Evolutionary conservation across 441 rosid genomes (phyloP).

Genomic region (Populus hybrid): DNA sequence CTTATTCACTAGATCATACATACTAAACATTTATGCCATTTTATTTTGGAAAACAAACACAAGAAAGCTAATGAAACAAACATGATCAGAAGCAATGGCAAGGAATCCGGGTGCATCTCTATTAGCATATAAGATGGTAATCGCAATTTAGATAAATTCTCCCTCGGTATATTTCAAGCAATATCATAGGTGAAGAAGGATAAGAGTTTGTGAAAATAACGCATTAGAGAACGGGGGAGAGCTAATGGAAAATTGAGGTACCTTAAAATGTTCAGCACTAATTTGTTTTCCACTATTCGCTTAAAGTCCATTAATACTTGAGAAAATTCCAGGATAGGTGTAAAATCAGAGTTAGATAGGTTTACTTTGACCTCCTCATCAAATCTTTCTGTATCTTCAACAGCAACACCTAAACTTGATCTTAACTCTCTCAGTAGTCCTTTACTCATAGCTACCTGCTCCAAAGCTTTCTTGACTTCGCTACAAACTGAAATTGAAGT

Average conservation of each 20-base stretch:
- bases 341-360: conserved; percentile 1
- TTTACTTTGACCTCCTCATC: not conserved
- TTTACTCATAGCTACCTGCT: conserved; percentile 26
- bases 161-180: not conserved
- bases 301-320: conserved; percentile 38
- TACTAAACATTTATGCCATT: not conserved
- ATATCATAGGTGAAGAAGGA: not conserved
- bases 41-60: not conserved
- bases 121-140: too few species aligned
- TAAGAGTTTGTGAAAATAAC: not conserved
- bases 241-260: conserved; percentile 15
- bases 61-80: not conserved
- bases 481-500: conserved; percentile 16
- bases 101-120: not conserved
- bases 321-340: conserved; percentile 19
- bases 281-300: conserved; percentile 29
- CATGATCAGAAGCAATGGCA: not conserved
- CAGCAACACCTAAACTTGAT: conserved; percentile 10
- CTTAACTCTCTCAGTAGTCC: conserved; percentile 18
- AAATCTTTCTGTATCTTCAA: conserved; percentile 9
- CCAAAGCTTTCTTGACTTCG: conserved; percentile 27
- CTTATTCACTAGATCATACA: not conserved
- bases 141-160: too few species aligned
- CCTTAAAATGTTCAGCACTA: conserved; percentile 44
- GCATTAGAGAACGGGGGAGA: not conserved